phyloP scores from a whole-genome alignment of 192 early-diverging fungal genomes.

The Diversispora epigaea region DNA sequence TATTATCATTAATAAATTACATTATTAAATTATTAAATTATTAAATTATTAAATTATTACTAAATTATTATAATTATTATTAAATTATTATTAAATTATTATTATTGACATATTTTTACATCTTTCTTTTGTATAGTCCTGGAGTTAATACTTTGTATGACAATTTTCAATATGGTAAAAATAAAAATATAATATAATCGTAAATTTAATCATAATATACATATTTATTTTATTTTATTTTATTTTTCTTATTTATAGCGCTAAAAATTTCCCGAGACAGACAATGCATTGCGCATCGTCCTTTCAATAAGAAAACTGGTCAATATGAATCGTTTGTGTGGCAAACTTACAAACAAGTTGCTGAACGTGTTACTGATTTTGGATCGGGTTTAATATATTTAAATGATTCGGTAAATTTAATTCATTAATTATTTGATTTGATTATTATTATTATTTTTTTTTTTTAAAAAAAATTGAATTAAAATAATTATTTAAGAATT shows the following conservation, averaged over 20 bases:
- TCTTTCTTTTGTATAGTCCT: conserved; percentile 6
- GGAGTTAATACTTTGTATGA: conserved; percentile 40
- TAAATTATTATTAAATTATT: too few relatives aligned
- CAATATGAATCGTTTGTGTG: conserved; percentile 67
- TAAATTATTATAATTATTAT: too few relatives aligned
- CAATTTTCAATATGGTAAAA: conserved; percentile 35
- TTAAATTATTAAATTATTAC: background rate
- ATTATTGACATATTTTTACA: background rate
- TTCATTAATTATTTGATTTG: conserved; percentile 5
- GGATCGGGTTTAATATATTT: conserved; percentile 70
- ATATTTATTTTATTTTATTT: background rate
- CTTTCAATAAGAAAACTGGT: conserved; percentile 57
- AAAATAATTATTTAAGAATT: too few relatives aligned
- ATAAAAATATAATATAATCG: background rate
- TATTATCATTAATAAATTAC: background rate
- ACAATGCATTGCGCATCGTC: conserved; percentile 67
- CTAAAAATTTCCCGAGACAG: conserved; percentile 52
- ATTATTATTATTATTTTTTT: background rate
- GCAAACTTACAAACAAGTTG: conserved; percentile 68
- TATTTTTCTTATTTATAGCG: conserved; percentile 38
- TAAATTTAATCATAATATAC: too few relatives aligned
- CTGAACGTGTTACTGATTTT: conserved; percentile 59
- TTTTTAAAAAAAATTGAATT: background rate
- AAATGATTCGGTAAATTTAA: conserved; percentile 41
- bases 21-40: background rate